Percentiles rank a stretch among this genome's conserved stretches.
Conservation (phyloP, 2,329 filamentous ascomycete species). For the Neonectria sp. region DNA sequence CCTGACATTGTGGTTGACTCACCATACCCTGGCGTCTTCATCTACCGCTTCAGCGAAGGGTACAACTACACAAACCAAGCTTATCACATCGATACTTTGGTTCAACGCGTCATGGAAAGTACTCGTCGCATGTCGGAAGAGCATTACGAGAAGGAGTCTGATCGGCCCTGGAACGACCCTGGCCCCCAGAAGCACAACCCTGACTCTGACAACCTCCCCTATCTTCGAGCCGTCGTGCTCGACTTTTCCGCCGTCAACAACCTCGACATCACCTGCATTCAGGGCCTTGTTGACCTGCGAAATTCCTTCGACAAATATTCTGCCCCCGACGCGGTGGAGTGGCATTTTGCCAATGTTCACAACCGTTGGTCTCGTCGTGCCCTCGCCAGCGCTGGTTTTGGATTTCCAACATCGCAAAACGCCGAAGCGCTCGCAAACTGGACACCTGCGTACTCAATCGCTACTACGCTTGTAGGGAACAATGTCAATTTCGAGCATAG, state of each 20-base stretch:
- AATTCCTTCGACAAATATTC: constrained; percentile 69
- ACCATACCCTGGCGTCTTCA: constrained; percentile 65
- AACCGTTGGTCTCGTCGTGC: constrained; percentile 72
- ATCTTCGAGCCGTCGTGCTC: constrained; percentile 68
- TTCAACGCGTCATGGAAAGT: constrained; percentile 56
- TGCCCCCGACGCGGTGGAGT: constrained; percentile 62
- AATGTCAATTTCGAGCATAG: constrained; percentile 12
- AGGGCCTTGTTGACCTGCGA: constrained; percentile 70
- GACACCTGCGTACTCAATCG: constrained; percentile 54
- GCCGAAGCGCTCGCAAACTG: constrained; percentile 48
- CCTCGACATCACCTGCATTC: constrained; percentile 71
- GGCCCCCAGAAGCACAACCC: constrained; percentile 52
- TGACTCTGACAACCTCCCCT: constrained; percentile 55
- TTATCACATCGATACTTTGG: constrained; percentile 61
- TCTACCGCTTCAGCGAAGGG: constrained; percentile 67
- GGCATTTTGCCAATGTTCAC: constrained; percentile 68
- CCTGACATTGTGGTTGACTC: constrained; percentile 58
- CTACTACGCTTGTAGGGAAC: constrained; percentile 39
- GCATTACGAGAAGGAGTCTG: constrained; percentile 52
- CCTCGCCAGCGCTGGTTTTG: constrained; percentile 70
- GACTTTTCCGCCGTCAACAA: constrained; percentile 72
- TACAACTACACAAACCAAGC: constrained; percentile 69
- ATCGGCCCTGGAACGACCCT: constrained; percentile 71
- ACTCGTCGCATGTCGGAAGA: constrained; percentile 59
- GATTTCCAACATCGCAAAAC: constrained; percentile 56